Evolutionary conservation across 129 eudicot genomes (phyloP), one percentile per base, ranked within the genome.

Genomic region (Saussurea involucrata): DNA sequence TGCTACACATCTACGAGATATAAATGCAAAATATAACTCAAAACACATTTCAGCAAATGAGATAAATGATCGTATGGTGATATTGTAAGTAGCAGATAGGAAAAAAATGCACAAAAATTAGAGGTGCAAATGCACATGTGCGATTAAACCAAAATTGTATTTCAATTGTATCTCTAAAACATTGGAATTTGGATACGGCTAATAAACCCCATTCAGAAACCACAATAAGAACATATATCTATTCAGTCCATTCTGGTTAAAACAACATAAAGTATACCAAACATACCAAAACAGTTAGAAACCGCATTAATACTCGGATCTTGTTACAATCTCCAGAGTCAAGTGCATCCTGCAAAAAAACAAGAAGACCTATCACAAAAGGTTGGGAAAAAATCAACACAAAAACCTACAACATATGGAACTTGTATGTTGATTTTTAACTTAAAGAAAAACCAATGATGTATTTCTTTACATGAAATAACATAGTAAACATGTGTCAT

Each of bases 281-380:
- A 65, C 89, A 40, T 91, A 95, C 98, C 96, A 95, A 80, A 81
- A 75, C 99, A 70, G 99, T 95, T 63, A 92, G 69, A 78, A 95
- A 92, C 34, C 99, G 92, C 96, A 95, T 55, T 31, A 83, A 78
- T 72, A 95, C 79, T 66, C 96, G 99, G 13, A 92, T 86, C 83
- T 78, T 85, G 81, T 82, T 87, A 85, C 97, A 92, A 64, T 87
- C 85, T 77, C 92, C 99, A 15, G 79, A 36, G 73, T 80, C 90
- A 9, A 95, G 65, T 29, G 96, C 99, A 78, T 73, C 92, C 96
- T 93, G 87, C 42, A 79, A 81, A 61, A 6, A 53, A 25, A 42
- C 73, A 58, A 69, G 21, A 76, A 40, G 29, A 68, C 34, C 25
- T 11, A 69, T 69, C 55, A 53, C 73, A 36, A 69, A 27, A 40